phyloP scores from a whole-genome alignment of 768 basidiomycete species.

The Porphyrellus cyaneotinctus region DNA sequence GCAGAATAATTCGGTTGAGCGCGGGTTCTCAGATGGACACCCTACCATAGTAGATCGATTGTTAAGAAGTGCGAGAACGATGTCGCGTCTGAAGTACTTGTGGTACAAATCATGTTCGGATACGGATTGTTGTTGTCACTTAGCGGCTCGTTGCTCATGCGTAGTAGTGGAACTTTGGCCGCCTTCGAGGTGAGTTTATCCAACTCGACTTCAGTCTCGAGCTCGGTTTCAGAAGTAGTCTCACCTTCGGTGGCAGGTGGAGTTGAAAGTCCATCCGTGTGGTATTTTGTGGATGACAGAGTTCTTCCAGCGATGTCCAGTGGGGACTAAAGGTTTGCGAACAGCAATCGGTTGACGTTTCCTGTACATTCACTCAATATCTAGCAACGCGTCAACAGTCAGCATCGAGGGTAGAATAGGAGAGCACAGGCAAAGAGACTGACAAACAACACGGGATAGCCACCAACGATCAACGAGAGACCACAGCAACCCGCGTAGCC shows the following conservation, averaged over 20 bases:
- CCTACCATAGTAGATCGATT: constrained; percentile 83
- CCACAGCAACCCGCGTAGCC: constrained; percentile 99
- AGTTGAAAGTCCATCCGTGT: constrained; percentile 41
- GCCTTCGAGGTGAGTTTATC: constrained; percentile 27
- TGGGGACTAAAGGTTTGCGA: constrained; percentile 58
- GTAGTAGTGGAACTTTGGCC: constrained; percentile 1
- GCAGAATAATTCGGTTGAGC: constrained; percentile 20
- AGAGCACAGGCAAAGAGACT: constrained; percentile 86
- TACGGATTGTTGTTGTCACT: constrained; percentile 19
- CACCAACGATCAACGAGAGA: constrained; percentile 83
- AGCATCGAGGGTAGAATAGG: not conserved
- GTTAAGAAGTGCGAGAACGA: constrained; percentile 73
- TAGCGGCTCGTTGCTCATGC: constrained; percentile 6
- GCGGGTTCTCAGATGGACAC: constrained; percentile 2
- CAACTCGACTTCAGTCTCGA: constrained; percentile 58
- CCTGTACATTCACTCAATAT: constrained; percentile 93
- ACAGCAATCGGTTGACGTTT: constrained; percentile 86
- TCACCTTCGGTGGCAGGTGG: constrained; percentile 70
- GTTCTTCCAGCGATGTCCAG: constrained; percentile 14
- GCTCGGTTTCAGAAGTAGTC: constrained; percentile 66
- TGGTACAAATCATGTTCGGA: constrained; percentile 89
- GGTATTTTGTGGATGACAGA: constrained; percentile 10
- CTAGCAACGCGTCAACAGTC: constrained; percentile 35
- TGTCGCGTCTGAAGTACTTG: constrained; percentile 87
- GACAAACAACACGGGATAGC: constrained; percentile 87